Conservation (phyloP, 371 early-diverging fungal species). For the Mucor piriformis region DNA sequence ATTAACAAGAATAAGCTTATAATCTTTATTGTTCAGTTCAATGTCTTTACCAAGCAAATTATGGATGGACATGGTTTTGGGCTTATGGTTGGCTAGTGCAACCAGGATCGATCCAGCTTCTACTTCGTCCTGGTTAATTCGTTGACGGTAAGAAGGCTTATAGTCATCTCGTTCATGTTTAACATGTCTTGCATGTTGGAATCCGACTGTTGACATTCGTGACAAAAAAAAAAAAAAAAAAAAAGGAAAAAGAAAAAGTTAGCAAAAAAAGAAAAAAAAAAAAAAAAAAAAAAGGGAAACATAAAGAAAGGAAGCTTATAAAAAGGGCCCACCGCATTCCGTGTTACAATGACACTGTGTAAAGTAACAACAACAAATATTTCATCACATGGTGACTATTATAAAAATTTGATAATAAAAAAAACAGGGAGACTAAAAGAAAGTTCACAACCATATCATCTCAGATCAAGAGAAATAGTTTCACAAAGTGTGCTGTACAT, state of each 20-base stretch:
- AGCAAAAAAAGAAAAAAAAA: background rate
- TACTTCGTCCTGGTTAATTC: conserved; percentile 26
- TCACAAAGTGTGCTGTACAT: background rate
- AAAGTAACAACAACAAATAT: conserved; percentile 5
- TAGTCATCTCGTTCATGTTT: background rate
- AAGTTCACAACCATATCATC: background rate
- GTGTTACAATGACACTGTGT: background rate
- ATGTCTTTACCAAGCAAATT: conserved; percentile 35
- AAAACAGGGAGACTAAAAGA: background rate
- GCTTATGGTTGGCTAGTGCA: conserved; percentile 33
- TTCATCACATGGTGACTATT: conserved; percentile 1
- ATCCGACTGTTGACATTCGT: background rate
- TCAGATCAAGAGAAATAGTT: background rate
- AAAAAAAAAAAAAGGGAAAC: background rate
- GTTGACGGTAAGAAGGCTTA: background rate
- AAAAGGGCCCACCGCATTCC: background rate
- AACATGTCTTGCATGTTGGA: no score
- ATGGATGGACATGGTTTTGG: conserved; percentile 40
- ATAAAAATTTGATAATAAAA: background rate
- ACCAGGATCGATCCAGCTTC: conserved; percentile 49
- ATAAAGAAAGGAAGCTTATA: background rate
- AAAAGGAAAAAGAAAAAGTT: background rate
- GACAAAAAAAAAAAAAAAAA: background rate
- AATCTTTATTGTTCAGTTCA: background rate
- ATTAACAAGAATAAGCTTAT: background rate